Base-by-base conservation (phyloP, 352 stramenopile species). In the Pythium guiyangense region DNA sequence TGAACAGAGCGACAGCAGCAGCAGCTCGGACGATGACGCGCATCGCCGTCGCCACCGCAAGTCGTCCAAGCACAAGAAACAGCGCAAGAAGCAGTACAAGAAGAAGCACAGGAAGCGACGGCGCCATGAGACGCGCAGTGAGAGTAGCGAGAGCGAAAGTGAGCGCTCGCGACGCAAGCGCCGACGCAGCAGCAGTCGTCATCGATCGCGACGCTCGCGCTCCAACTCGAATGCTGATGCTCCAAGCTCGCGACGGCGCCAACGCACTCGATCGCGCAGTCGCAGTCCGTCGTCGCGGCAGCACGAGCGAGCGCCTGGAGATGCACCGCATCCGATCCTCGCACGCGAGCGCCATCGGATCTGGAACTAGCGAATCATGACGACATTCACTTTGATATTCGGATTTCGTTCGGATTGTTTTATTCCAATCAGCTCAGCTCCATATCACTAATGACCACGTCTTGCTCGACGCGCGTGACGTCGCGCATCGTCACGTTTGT, bases 401-500 rank as follows among this genome's bases (percentile, higher is more conserved):
- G 17, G 6, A 56, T n/a, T 34, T 25, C 52, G 3, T 34, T 27
- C 18, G 17, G 59, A 34, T 34, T 34, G 29, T 34, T 34, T 34
- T 6, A 6, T 34, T 40, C 22, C n/a, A 52, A 31, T 34, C 63
- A n/a, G n/a, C n/a, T n/a, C 22, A 11, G 8, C 44, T 46, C 8
- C 18, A 2, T 50, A 3, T 8, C n/a, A 10, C 12, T 5, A 6
- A 40, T 31, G 1, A 11, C 35, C 45, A 60, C 42, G 5, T 60
- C 54, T 3, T 31, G 11, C 6, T 74, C 59, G 8, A 37, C 17
- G n/a, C 18, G 53, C n/a, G 61, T 63, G 3, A 90, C 57, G 52
- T 90, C 70, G 14, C 74, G 53, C 3, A 66, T n/a, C 0, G 31
- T 57, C 17, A 92, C 52, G 9, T 54, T 63, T 0, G 79, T 79